These are phyloP conservation scores for Coleophoma cylindrospora DNA, from an alignment of 2,329 filamentous ascomycete species.

Conservation along the genomic window DNA sequence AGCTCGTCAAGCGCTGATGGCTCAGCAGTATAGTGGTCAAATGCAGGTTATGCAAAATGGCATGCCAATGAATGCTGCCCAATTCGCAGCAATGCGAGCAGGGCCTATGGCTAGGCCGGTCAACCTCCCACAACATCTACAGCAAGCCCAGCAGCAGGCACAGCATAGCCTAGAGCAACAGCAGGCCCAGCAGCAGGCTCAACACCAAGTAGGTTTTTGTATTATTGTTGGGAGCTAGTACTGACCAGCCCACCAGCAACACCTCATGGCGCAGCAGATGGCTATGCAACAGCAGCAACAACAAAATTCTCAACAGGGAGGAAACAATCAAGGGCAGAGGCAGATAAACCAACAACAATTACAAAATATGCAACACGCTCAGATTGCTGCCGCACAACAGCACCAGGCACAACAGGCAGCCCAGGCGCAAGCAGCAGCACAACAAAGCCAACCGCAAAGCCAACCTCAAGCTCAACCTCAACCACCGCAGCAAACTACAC, in stretches of 20 bases:
- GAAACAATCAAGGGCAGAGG: conserved; percentile 38
- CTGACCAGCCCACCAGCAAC: conserved; percentile 8
- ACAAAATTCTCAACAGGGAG: conserved; percentile 34
- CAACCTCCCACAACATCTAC: conserved; percentile 38
- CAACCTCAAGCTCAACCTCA: conserved; percentile 36
- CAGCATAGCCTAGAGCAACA: conserved; percentile 33
- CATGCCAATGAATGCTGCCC: conserved; percentile 46
- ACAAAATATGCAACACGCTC: conserved; percentile 37
- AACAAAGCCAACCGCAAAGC: conserved; percentile 31
- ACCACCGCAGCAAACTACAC: conserved; percentile 31
- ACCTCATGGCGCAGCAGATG: conserved; percentile 43
- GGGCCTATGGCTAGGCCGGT: conserved; percentile 36
- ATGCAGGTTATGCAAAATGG: conserved; percentile 47
- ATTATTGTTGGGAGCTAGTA: not conserved
- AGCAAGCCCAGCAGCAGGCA: conserved; percentile 32
- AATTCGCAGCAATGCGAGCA: conserved; percentile 45
- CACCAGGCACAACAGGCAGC: conserved; percentile 35
- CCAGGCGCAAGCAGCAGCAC: conserved; percentile 35
- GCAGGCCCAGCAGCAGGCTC: conserved; percentile 30
- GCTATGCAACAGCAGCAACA: conserved; percentile 37
- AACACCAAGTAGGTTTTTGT: conserved; percentile 17
- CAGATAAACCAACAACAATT: conserved; percentile 44
- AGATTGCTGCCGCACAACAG: conserved; percentile 28
- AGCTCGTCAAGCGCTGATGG: conserved; percentile 46
- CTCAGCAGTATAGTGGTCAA: conserved; percentile 49